A percentile compares a stretch with the other conserved stretches of the same genome.
These are phyloP conservation scores for Diaporthe sp. DNA, from an alignment of 2,329 filamentous ascomycete genomes.

Conservation along the genomic window DNA sequence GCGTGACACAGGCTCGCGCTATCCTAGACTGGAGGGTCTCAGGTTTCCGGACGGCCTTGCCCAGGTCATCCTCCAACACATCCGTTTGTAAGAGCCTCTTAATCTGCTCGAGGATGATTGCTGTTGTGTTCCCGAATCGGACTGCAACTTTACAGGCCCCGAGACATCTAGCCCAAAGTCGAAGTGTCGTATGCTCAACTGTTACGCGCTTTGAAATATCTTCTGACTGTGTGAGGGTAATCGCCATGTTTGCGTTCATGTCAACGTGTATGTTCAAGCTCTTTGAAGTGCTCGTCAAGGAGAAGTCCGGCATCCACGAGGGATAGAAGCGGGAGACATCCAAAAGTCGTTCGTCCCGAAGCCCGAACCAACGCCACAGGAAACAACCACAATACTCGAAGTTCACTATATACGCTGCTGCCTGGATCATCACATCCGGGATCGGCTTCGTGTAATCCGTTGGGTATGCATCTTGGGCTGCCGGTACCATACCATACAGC, in stretches of 20 bases:
- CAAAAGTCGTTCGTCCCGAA: neutral
- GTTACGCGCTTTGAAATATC: neutral
- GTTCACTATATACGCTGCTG: conserved; percentile 11
- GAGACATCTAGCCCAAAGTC: neutral
- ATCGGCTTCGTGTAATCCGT: conserved; percentile 10
- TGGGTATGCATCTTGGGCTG: neutral
- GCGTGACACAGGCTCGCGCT: neutral
- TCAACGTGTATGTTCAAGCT: neutral
- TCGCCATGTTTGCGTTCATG: neutral
- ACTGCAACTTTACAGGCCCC: neutral
- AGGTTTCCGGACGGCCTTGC: neutral
- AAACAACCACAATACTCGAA: neutral
- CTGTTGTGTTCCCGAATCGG: neutral
- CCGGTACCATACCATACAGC: conserved; percentile 28
- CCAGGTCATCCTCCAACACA: neutral
- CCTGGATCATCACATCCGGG: neutral
- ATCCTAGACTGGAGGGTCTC: neutral
- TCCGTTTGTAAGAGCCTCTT: neutral
- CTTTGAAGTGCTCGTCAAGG: neutral
- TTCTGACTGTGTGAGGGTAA: neutral
- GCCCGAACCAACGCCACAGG: neutral
- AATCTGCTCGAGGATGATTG: neutral
- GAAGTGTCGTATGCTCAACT: neutral
- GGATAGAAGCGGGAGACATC: neutral
- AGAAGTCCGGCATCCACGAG: conserved; percentile 26